These are phyloP conservation scores for Rhizopus delemar DNA, from an alignment of 371 early-diverging fungal genomes.

Conservation along the genomic window DNA sequence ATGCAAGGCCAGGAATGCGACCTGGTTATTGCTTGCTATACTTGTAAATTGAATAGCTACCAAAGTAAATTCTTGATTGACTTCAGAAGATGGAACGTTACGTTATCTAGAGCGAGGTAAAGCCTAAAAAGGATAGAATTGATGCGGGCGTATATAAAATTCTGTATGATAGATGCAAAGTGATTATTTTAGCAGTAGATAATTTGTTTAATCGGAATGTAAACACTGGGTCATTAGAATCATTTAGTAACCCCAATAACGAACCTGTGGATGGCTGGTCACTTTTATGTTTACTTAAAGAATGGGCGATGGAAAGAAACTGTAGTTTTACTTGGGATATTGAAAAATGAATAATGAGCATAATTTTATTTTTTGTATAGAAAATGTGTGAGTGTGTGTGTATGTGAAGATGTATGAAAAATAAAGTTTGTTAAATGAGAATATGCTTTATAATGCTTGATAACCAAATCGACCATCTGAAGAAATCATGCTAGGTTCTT, in stretches of 20 bases:
- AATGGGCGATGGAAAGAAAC: constrained; percentile 27
- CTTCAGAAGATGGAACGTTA: constrained; percentile 61
- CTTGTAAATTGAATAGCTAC: constrained; percentile 31
- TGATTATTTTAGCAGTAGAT: constrained; percentile 51
- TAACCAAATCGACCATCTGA: neutral
- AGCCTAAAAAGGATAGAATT: neutral
- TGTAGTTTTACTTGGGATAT: constrained; percentile 28
- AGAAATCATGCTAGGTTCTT: neutral
- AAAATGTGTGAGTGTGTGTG: neutral
- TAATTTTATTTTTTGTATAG: constrained; percentile 16
- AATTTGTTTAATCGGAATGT: constrained; percentile 32
- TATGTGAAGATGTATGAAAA: neutral
- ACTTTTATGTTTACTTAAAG: constrained; percentile 33
- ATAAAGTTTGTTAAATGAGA: no score
- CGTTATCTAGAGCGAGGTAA: constrained; percentile 52
- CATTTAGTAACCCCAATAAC: constrained; percentile 20
- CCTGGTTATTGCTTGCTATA: constrained; percentile 58
- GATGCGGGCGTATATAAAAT: neutral
- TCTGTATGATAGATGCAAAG: constrained; percentile 47
- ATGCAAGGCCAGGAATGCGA: constrained; percentile 67
- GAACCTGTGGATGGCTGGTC: constrained; percentile 38
- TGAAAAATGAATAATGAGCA: constrained; percentile 6
- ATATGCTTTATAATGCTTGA: neutral
- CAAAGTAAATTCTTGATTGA: constrained; percentile 47
- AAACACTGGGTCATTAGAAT: constrained; percentile 17